A percentile compares a stretch with the other conserved stretches of the same genome.
Conservation (phyloP, 2,329 filamentous ascomycete genomes). For the Fusarium praegraminearum region DNA sequence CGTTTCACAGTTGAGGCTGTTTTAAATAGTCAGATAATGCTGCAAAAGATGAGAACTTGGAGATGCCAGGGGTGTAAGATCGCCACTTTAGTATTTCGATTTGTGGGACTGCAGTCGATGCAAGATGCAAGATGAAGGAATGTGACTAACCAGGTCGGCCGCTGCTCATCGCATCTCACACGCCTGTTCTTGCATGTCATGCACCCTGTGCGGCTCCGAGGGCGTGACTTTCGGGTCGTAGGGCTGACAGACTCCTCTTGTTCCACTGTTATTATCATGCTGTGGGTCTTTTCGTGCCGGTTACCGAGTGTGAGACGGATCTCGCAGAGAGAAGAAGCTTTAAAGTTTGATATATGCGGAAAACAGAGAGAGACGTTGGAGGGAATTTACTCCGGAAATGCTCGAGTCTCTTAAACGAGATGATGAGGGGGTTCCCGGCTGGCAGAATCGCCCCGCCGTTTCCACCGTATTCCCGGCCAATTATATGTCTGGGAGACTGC, state of each 20-base stretch:
- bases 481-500: background rate
- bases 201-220: background rate
- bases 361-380: background rate
- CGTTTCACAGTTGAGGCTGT: background rate
- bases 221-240: background rate
- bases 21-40: background rate
- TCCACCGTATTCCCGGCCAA: background rate
- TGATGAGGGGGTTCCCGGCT: background rate
- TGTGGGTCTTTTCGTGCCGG: background rate
- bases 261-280: background rate
- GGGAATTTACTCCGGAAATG: background rate
- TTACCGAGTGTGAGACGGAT: background rate
- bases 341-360: background rate
- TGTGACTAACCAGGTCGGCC: background rate
- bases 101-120: background rate
- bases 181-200: background rate
- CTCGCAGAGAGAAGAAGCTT: background rate
- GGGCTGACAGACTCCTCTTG: background rate
- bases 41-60: background rate
- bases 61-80: background rate
- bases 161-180: background rate
- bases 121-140: background rate
- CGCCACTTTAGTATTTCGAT: background rate
- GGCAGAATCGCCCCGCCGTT: background rate
- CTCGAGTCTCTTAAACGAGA: background rate